These are phyloP conservation scores for Ustilaginoidea virens DNA, from an alignment of 2,329 filamentous ascomycete species.

Conservation along the genomic window DNA sequence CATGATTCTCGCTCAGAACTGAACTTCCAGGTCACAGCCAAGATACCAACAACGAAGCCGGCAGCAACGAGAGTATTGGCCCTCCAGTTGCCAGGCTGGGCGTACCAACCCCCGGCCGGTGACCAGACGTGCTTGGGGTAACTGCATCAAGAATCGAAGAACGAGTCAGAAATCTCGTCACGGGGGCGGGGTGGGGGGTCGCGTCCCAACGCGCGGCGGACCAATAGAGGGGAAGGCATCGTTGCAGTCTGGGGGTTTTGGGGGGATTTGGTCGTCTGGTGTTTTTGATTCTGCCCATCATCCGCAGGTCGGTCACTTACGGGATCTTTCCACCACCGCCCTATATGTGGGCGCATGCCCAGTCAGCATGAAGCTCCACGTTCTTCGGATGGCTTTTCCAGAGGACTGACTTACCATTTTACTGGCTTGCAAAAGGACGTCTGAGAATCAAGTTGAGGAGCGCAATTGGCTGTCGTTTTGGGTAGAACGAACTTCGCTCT, in stretches of 20 bases:
- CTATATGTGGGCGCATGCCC: slow-evolving; percentile 20
- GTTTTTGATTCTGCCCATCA: no score
- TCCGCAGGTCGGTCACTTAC: no score
- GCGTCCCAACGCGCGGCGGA: no score
- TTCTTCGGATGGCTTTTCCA: no score
- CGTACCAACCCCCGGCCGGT: slow-evolving; percentile 93
- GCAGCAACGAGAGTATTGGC: slow-evolving; percentile 71
- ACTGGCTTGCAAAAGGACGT: slow-evolving; percentile 20
- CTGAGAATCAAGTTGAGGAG: slow-evolving; percentile 5
- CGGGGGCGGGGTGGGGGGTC: no score
- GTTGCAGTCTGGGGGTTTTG: neutral
- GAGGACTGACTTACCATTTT: slow-evolving; percentile 37
- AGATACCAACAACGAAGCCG: slow-evolving; percentile 51
- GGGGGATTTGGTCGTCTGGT: neutral
- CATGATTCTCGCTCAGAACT: slow-evolving; percentile 62
- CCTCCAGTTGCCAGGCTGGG: slow-evolving; percentile 90
- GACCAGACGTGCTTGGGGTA: slow-evolving; percentile 99
- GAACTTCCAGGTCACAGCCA: slow-evolving; percentile 51
- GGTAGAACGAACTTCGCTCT: no score
- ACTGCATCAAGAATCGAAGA: slow-evolving; percentile 29
- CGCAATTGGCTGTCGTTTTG: slow-evolving; percentile 19
- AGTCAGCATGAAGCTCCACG: no score
- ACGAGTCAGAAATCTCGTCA: slow-evolving; percentile 3
- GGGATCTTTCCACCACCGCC: slow-evolving; percentile 59
- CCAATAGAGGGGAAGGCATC: no score